Percentiles rank a stretch among this genome's conserved stretches.
phyloP scores from a whole-genome alignment of 768 basidiomycete genomes.

The Cystofilobasidium capitatum region DNA sequence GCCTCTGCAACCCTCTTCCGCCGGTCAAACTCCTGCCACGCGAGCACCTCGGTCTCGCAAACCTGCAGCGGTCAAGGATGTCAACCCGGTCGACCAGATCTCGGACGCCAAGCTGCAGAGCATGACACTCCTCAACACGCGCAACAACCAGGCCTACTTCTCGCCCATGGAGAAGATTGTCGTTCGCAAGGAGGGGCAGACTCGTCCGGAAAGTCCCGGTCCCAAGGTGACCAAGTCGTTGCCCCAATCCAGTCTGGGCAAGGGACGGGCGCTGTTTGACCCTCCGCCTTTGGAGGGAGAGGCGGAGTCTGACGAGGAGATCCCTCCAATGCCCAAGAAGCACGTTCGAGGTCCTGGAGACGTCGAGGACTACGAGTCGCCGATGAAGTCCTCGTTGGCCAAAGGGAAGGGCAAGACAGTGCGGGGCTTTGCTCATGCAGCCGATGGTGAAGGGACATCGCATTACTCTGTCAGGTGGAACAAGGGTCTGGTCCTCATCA shows the following conservation, averaged over 20 bases:
- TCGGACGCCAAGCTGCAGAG: conserved; percentile 38
- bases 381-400: conserved; percentile 17
- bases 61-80: neutral
- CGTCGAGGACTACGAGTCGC: conserved; percentile 36
- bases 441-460: neutral
- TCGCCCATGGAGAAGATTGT: conserved; percentile 39
- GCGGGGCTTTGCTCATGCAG: neutral
- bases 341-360: conserved; percentile 35
- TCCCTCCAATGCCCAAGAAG: conserved; percentile 18
- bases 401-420: conserved; percentile 29
- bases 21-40: neutral
- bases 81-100: conserved; percentile 21
- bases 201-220: conserved; percentile 35
- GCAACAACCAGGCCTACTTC: conserved; percentile 37
- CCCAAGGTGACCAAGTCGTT: conserved; percentile 31
- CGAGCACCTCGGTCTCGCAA: neutral
- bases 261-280: conserved; percentile 19
- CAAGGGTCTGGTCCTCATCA: conserved; percentile 35
- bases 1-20: neutral
- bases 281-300: conserved; percentile 14
- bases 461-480: conserved; percentile 37
- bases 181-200: conserved; percentile 33
- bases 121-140: conserved; percentile 36
- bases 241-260: neutral
- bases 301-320: conserved; percentile 32